Conservation (phyloP, 2,329 filamentous ascomycete species). For the Clarireedia sp. region DNA sequence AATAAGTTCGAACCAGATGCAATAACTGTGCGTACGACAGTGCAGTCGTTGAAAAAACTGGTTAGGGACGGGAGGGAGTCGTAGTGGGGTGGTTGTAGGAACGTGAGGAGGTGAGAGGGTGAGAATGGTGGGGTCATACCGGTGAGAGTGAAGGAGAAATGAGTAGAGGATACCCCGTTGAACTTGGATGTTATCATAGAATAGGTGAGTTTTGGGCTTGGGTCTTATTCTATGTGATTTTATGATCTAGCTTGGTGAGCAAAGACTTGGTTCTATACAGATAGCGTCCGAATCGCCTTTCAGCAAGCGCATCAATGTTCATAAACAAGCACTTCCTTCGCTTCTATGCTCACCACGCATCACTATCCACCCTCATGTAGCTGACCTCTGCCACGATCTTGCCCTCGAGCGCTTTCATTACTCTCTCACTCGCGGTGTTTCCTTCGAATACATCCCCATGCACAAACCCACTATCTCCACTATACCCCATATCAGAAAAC, state of each 20-base stretch:
- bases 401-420: conserved; percentile 23
- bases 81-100: not conserved
- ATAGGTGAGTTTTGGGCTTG: too few species aligned
- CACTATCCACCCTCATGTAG: conserved; percentile 25
- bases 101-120: not conserved
- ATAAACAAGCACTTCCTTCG: not conserved
- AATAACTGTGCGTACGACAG: too few species aligned
- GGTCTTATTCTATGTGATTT: too few species aligned
- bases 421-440: conserved; percentile 26
- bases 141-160: not conserved
- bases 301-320: not conserved
- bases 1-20: too few species aligned
- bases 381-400: conserved; percentile 13
- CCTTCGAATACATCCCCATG: conserved; percentile 27
- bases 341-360: conserved; percentile 9
- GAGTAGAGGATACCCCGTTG: not conserved
- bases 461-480: conserved; percentile 24
- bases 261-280: too few species aligned
- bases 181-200: too few species aligned
- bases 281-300: too few species aligned
- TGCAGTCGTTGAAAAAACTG: too few species aligned
- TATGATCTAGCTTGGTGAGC: too few species aligned
- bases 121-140: not conserved
- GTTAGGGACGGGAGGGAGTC: too few species aligned
- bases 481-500: conserved; percentile 22